Base-by-base conservation (phyloP, 768 basidiomycete species). In the Pleurotus cornucopiae region DNA sequence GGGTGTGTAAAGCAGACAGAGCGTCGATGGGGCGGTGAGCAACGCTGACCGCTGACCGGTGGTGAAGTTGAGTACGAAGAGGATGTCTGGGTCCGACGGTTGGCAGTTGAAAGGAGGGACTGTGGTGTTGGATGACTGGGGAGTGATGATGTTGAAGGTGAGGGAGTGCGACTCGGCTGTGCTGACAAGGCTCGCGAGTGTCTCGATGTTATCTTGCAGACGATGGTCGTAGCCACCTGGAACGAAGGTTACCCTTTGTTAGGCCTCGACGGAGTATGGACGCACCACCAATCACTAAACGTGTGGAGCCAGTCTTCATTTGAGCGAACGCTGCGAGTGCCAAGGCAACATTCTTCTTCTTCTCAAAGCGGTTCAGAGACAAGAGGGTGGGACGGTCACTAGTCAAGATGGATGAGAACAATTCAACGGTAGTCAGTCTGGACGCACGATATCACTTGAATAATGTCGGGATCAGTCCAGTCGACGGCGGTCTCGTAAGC, bases 301-400 rank as follows among this genome's bases (percentile, higher is more conserved):
- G 30, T 34, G 30, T 34, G 30, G 30, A 9, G 11, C 30, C 30
- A 3, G 30, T 41, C 41, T 72, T 71, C 38, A 92, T 67, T 11
- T 72, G 68, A 1, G 89, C 84, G 63, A 94, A 98, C 0, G 95
- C 75, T 43, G 84, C 72, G 5, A 98, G 75, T 0, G 95, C 97
- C 2, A 99, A 76, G 1, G 81, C 81, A 0, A 79, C 79, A 62
- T 98, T 96, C 73, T 99, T 99, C 77, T 98, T 98, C 64, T 79
- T 83, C 71, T 99, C 97, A 65, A 96, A 98, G 2, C 96, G 88
- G 67, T 99, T 98, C 37, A 98, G 73, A 4, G 95, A 92, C 0
- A 98, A 65, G 3, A 98, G 69, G 0, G 91, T 94, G 0, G 89
- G 91, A 3, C 78, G 76, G 34, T 80, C 68, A 43, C 85, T 86